Conservation (phyloP, 176 grass and related monocot species). For the Eleusine coracana region DNA sequence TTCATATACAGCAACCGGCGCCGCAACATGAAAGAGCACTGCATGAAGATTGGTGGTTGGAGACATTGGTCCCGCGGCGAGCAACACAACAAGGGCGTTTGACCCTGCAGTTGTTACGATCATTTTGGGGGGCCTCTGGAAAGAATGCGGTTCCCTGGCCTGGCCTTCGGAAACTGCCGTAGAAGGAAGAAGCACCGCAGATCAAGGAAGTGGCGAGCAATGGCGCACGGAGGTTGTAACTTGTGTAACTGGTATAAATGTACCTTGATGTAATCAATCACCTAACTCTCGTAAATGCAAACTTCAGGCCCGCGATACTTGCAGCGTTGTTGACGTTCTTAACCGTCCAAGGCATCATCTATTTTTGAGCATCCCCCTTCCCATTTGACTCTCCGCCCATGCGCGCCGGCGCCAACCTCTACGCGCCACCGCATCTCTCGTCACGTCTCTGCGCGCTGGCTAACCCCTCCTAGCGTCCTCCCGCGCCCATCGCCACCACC, state of each 20-base stretch:
- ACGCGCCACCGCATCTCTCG: constrained; percentile 14
- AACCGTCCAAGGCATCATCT: constrained; percentile 28
- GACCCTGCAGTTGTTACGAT: too few species aligned
- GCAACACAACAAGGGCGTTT: too few species aligned
- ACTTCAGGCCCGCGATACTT: too few species aligned
- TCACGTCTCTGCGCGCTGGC: constrained; percentile 26
- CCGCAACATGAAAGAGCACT: too few species aligned
- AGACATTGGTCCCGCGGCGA: too few species aligned
- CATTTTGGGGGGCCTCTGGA: not conserved
- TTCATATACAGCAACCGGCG: too few species aligned
- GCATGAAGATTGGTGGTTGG: too few species aligned
- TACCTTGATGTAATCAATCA: too few species aligned
- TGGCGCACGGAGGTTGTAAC: not conserved
- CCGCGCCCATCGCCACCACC: not conserved
- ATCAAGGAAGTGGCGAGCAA: not conserved
- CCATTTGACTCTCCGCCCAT: constrained; percentile 2
- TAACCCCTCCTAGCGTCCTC: constrained; percentile 6
- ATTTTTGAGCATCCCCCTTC: constrained; percentile 36
- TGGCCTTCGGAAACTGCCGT: not conserved
- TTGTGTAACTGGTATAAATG: not conserved
- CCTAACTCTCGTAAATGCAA: too few species aligned
- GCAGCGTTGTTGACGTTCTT: not conserved
- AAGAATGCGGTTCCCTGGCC: not conserved
- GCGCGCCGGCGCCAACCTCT: constrained; percentile 36
- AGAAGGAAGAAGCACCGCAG: too few species aligned